Conservation (phyloP, 306 rosid species). For the Trifolium pratense region DNA sequence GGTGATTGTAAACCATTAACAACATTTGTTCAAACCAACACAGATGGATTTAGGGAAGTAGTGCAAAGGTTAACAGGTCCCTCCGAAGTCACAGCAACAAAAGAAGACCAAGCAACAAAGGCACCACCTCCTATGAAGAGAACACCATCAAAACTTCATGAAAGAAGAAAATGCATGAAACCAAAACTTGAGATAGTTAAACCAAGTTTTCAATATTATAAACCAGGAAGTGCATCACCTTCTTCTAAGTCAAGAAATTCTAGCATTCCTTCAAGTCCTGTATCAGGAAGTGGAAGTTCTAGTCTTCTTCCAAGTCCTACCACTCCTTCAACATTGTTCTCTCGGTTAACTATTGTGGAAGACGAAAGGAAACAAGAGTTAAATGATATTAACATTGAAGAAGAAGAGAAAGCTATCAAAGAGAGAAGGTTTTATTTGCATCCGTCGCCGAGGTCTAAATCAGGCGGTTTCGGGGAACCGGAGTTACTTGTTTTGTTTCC, state of each 20-base stretch:
- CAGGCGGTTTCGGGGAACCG: conserved; percentile 57
- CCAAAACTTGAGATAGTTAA: conserved; percentile 84
- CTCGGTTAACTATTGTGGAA: conserved; percentile 56
- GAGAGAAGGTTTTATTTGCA: conserved; percentile 81
- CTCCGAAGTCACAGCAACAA: conserved; percentile 42
- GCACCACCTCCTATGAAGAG: conserved; percentile 27
- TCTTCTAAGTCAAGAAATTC: conserved; percentile 45
- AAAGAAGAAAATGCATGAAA: conserved; percentile 74
- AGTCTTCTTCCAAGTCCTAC: conserved; percentile 55
- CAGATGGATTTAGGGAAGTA: conserved; percentile 68
- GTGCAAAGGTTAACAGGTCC: conserved; percentile 84
- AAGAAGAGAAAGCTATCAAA: conserved; percentile 77
- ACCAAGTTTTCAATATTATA: conserved; percentile 49
- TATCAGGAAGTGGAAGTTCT: conserved; percentile 43
- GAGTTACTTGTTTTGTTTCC: conserved; percentile 78
- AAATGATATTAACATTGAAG: conserved; percentile 50
- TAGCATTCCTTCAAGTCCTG: conserved; percentile 52
- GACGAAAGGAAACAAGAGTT: conserved; percentile 46
- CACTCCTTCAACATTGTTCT: conserved; percentile 70
- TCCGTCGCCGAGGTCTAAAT: conserved; percentile 67
- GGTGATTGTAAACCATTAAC: conserved; percentile 61
- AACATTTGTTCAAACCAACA: conserved; percentile 78
- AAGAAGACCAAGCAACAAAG: conserved; percentile 35
- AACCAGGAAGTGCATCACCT: conserved; percentile 46
- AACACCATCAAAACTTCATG: conserved; percentile 66